Evolutionary conservation across 2,329 filamentous ascomycete genomes (phyloP).

Genomic region (Zymoseptoria passerinii): DNA sequence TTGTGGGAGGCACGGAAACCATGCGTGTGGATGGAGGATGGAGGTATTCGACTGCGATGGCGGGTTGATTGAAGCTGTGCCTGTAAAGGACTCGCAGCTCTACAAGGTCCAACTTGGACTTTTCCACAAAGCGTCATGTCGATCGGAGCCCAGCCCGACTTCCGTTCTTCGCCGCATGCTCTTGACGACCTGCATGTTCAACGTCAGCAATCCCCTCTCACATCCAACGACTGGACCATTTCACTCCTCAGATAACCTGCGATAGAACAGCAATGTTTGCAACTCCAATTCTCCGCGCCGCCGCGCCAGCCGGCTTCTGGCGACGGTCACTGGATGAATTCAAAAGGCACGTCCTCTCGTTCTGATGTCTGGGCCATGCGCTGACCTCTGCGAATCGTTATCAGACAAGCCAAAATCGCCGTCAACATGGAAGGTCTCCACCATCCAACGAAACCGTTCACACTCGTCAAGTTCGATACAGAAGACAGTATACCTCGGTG

Average conservation of each 20-base stretch:
- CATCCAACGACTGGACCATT: too few relatives aligned
- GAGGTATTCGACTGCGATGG: not conserved
- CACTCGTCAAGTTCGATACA: slow-evolving; percentile 55
- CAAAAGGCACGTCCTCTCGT: slow-evolving; percentile 38
- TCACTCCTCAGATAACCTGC: not conserved
- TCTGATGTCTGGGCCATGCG: not conserved
- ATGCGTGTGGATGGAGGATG: not conserved
- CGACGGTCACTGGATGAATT: slow-evolving; percentile 53
- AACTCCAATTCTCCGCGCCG: slow-evolving; percentile 15
- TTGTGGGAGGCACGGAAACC: slow-evolving; percentile 1
- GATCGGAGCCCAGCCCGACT: too few relatives aligned
- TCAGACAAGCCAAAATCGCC: slow-evolving; percentile 45
- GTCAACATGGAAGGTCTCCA: slow-evolving; percentile 62
- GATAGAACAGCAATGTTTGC: slow-evolving; percentile 11
- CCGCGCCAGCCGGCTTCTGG: slow-evolving; percentile 42
- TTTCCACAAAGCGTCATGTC: not conserved
- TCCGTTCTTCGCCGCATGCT: too few relatives aligned
- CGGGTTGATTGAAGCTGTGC: not conserved
- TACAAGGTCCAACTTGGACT: not conserved
- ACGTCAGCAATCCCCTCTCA: too few relatives aligned
- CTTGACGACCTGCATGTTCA: not conserved
- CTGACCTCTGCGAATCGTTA: not conserved
- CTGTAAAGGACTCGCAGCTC: too few relatives aligned
- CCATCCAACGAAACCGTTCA: slow-evolving; percentile 54
- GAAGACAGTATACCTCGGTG: slow-evolving; percentile 37